A percentile compares a stretch with the other conserved stretches of the same genome.
Evolutionary conservation across 1,284 basidiomycete species (phyloP).

Genomic region (Agaricales sp.): DNA sequence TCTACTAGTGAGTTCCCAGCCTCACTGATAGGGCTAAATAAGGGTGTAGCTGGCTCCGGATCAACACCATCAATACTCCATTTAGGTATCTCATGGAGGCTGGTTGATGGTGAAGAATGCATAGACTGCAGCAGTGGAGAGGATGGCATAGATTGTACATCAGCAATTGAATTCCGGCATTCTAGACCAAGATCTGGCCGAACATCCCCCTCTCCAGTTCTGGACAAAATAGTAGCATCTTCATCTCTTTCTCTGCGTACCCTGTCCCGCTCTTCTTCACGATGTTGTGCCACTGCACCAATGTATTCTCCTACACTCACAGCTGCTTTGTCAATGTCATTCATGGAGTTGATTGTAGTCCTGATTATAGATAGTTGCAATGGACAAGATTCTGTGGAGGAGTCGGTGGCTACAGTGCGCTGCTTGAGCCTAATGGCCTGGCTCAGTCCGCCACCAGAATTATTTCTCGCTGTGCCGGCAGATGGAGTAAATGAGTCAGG

Average conservation of each 20-base stretch:
- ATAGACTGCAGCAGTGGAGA: constrained; percentile 19
- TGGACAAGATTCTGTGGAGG: constrained; percentile 30
- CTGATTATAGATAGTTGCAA: constrained; percentile 9
- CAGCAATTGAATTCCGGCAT: constrained; percentile 9
- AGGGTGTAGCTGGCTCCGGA: neutral
- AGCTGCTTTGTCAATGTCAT: constrained; percentile 36
- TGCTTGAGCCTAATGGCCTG: neutral
- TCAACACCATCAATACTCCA: constrained; percentile 14
- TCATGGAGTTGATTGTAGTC: constrained; percentile 10
- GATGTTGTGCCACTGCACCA: constrained; percentile 57
- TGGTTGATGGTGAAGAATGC: constrained; percentile 16
- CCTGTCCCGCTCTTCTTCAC: constrained; percentile 63
- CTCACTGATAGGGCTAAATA: neutral
- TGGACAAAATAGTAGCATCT: constrained; percentile 27
- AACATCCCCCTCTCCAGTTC: constrained; percentile 17
- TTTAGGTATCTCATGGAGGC: constrained; percentile 37
- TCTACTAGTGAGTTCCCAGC: too few species aligned
- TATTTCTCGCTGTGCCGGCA: constrained; percentile 15
- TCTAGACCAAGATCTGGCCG: neutral
- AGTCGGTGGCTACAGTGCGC: constrained; percentile 27
- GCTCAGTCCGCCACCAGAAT: neutral
- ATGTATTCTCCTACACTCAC: constrained; percentile 55
- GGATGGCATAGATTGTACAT: constrained; percentile 10
- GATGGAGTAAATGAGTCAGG: constrained; percentile 20
- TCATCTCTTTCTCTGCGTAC: constrained; percentile 52